Conservation (phyloP, 768 basidiomycete species). For the Suillus cothurnatus region DNA sequence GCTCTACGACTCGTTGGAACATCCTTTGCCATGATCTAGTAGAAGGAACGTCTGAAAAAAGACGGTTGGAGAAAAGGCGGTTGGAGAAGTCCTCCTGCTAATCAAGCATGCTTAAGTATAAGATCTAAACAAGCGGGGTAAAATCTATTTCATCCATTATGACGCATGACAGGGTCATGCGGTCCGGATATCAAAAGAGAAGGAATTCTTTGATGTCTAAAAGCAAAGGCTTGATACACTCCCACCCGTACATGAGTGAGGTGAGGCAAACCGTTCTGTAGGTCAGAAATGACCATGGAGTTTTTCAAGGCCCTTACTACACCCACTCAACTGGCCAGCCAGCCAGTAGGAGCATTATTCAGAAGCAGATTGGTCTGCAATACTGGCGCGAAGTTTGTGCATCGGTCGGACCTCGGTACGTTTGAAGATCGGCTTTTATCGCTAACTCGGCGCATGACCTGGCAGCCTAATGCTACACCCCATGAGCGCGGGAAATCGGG, state of each 20-base stretch:
- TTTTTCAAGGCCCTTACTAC: background rate
- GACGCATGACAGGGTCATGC: conserved; percentile 11
- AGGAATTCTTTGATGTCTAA: background rate
- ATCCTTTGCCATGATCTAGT: conserved; percentile 35
- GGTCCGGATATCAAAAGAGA: conserved; percentile 13
- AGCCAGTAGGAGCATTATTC: background rate
- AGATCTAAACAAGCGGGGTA: background rate
- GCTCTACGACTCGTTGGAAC: conserved; percentile 66
- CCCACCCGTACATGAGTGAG: no score
- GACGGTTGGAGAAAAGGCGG: conserved; percentile 1
- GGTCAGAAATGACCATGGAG: background rate
- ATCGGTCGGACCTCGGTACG: background rate
- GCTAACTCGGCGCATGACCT: background rate
- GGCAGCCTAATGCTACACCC: background rate
- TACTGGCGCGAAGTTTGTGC: background rate
- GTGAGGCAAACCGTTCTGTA: background rate
- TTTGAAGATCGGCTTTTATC: background rate
- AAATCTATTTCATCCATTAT: conserved; percentile 16
- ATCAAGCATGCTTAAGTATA: conserved; percentile 14
- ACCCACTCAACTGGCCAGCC: no score
- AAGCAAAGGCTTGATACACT: no score
- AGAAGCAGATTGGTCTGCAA: background rate
- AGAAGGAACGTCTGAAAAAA: conserved; percentile 5
- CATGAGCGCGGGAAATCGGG: background rate
- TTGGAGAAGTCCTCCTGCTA: background rate